These are phyloP conservation scores for Hanseniaspora nectarophila DNA, from an alignment of 805 yeast genomes.

Conservation along the genomic window DNA sequence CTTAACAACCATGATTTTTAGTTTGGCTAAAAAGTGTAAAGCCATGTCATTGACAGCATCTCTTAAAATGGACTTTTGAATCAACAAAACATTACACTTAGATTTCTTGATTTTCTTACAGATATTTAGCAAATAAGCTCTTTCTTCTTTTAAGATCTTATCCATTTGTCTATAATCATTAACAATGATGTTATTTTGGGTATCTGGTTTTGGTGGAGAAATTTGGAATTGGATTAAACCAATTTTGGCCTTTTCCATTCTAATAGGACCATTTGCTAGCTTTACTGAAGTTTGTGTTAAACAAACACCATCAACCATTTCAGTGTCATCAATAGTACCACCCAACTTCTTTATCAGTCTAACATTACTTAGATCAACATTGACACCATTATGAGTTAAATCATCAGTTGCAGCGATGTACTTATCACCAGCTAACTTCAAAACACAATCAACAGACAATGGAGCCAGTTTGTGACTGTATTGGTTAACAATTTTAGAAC, in stretches of 20 bases:
- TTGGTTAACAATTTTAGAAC: slow-evolving; percentile 92
- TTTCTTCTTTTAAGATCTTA: slow-evolving; percentile 92
- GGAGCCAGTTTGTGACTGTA: slow-evolving; percentile 79
- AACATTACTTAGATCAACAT: slow-evolving; percentile 79
- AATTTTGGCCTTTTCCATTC: slow-evolving; percentile 86
- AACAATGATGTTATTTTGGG: slow-evolving; percentile 95
- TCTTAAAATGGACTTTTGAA: slow-evolving; percentile 85
- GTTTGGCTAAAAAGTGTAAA: slow-evolving; percentile 82
- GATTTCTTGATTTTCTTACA: slow-evolving; percentile 95
- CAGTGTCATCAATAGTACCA: slow-evolving; percentile 95
- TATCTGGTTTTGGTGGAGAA: slow-evolving; percentile 93
- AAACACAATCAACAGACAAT: slow-evolving; percentile 84
- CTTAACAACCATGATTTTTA: slow-evolving; percentile 85
- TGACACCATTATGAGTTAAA: slow-evolving; percentile 18
- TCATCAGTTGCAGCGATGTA: slow-evolving; percentile 31
- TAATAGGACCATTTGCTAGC: slow-evolving; percentile 86
- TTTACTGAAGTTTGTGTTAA: slow-evolving; percentile 82
- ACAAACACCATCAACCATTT: slow-evolving; percentile 83
- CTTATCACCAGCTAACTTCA: slow-evolving; percentile 54
- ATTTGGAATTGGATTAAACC: slow-evolving; percentile 87
- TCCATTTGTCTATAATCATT: slow-evolving; percentile 99
- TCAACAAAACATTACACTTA: slow-evolving; percentile 81
- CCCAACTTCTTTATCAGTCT: slow-evolving; percentile 88
- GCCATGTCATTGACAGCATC: slow-evolving; percentile 94
- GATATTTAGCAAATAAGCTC: slow-evolving; percentile 85